These are phyloP conservation scores for Nicotiana obtusifolia DNA, from an alignment of 257 asterid species.

Conservation along the genomic window DNA sequence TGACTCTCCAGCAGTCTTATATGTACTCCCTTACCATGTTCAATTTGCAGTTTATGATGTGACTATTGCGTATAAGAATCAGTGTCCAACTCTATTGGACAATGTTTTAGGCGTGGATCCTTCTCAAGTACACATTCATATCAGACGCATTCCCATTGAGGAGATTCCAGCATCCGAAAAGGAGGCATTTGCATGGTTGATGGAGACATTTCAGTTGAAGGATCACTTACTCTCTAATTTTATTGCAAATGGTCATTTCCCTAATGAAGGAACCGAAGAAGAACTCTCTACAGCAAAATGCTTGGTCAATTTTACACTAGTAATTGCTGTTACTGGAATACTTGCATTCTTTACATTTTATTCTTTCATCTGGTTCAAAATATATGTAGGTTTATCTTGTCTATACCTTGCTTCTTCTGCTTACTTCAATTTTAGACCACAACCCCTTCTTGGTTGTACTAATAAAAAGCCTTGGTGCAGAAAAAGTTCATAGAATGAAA, in stretches of 20 bases:
- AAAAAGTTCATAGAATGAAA: background rate
- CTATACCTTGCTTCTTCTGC: conserved; percentile 50
- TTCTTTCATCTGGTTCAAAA: conserved; percentile 63
- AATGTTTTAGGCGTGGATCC: conserved; percentile 77
- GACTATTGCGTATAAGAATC: conserved; percentile 62
- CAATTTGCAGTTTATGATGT: conserved; percentile 70
- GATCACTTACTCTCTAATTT: conserved; percentile 63
- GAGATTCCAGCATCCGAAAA: conserved; percentile 53
- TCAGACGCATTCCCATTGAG: conserved; percentile 41
- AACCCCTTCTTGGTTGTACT: conserved; percentile 20
- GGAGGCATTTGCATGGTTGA: conserved; percentile 51
- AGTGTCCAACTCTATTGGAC: conserved; percentile 74
- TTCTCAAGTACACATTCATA: conserved; percentile 73
- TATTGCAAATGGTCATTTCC: conserved; percentile 49
- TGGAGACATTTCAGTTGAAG: conserved; percentile 51
- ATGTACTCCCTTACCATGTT: background rate
- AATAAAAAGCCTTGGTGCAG: background rate
- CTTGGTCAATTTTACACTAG: conserved; percentile 37
- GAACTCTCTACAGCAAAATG: conserved; percentile 50
- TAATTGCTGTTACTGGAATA: conserved; percentile 39
- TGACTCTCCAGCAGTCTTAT: too few species aligned
- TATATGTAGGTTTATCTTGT: conserved; percentile 54
- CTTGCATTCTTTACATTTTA: conserved; percentile 51
- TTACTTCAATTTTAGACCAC: conserved; percentile 45
- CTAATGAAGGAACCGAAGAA: conserved; percentile 46